Evolutionary conservation across 371 early-diverging fungal genomes (phyloP).

Genomic region (Batkoa obscura): DNA sequence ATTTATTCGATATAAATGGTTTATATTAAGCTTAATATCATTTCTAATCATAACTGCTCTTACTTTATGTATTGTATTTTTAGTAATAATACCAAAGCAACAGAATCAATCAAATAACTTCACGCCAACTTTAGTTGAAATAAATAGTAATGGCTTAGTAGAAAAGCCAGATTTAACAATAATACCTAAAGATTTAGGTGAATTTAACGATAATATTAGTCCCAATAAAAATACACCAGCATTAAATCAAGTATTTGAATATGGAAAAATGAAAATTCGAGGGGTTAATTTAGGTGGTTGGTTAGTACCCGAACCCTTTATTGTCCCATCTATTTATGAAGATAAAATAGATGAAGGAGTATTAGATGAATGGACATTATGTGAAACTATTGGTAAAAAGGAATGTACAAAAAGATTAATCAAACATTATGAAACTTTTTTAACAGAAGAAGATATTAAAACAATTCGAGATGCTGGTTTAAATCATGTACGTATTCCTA

Average conservation of each 20-base stretch:
- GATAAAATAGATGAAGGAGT: constrained; percentile 12
- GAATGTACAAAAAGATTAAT: constrained; percentile 12
- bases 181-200: neutral
- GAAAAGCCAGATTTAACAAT: neutral
- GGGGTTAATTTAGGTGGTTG: constrained; percentile 46
- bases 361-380: constrained; percentile 26
- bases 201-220: neutral
- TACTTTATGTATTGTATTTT: neutral
- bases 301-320: constrained; percentile 34
- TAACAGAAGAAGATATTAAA: constrained; percentile 22
- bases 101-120: neutral
- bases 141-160: neutral
- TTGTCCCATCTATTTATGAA: constrained; percentile 17
- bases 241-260: neutral
- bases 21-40: neutral
- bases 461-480: constrained; percentile 15
- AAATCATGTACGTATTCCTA: constrained; percentile 27
- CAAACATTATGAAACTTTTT: constrained; percentile 23
- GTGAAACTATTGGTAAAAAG: constrained; percentile 12
- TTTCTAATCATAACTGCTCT: neutral
- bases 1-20: neutral
- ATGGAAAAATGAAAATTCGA: constrained; percentile 13
- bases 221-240: neutral
- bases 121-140: neutral
- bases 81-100: neutral